A percentile compares a stretch with the other conserved stretches of the same genome.
Evolutionary conservation across 495 filamentous ascomycete genomes (phyloP).

Genomic region (Aspergillus wentii): DNA sequence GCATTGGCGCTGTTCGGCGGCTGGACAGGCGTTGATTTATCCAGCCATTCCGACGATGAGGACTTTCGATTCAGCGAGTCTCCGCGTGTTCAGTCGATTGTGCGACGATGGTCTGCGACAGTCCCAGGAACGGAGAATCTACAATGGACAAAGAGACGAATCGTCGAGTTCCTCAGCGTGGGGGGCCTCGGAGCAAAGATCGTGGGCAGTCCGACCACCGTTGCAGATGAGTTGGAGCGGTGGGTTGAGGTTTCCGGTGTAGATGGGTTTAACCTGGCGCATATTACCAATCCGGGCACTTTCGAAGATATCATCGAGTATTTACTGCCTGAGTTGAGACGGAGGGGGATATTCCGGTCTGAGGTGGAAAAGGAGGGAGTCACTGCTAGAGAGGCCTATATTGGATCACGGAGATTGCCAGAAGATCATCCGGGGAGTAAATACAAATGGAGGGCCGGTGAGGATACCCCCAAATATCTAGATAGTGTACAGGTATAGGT

Average conservation of each 20-base stretch:
- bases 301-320: constrained; percentile 61
- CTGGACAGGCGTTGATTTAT: constrained; percentile 61
- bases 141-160: constrained; percentile 44
- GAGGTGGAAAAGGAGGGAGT: constrained; percentile 32
- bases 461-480: too few relatives aligned
- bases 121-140: too few relatives aligned
- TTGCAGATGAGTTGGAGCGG: constrained; percentile 55
- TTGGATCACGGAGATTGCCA: constrained; percentile 52
- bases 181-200: constrained; percentile 51
- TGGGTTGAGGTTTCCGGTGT: constrained; percentile 55
- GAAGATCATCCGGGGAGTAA: constrained; percentile 48
- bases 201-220: constrained; percentile 47
- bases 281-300: constrained; percentile 53
- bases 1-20: constrained; percentile 55
- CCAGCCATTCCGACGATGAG: constrained; percentile 49
- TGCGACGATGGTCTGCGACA: too few relatives aligned
- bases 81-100: too few relatives aligned
- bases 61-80: too few relatives aligned
- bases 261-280: constrained; percentile 56
- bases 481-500: too few relatives aligned
- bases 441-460: too few relatives aligned
- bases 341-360: constrained; percentile 42
- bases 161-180: constrained; percentile 54
- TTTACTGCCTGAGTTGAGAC: constrained; percentile 53
- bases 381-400: constrained; percentile 57